Percentiles rank a stretch among this genome's conserved stretches.
Conservation (phyloP, 805 yeast genomes). For the Pichia rugopelliculosa region DNA sequence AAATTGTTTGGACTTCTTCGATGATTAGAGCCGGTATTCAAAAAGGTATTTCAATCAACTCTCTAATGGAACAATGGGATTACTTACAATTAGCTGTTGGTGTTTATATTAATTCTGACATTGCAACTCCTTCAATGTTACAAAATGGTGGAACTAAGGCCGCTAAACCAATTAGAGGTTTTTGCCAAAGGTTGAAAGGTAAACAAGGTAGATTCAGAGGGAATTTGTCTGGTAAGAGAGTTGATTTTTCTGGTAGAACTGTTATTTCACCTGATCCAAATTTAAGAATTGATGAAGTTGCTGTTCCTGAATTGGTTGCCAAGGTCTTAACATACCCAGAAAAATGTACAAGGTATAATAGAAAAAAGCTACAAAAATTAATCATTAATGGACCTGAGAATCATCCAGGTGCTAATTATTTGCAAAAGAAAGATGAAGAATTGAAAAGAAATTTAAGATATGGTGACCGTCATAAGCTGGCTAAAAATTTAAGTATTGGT, state of each 20-base stretch:
- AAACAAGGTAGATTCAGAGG: constrained; percentile 99
- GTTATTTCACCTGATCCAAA: constrained; percentile 99
- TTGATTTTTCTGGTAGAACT: constrained; percentile 95
- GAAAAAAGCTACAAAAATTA: constrained; percentile 64
- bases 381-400: constrained; percentile 77
- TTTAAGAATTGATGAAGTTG: constrained; percentile 89
- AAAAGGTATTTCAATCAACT: constrained; percentile 87
- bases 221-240: constrained; percentile 95
- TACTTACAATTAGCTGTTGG: constrained; percentile 92
- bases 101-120: constrained; percentile 94
- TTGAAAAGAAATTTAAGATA: constrained; percentile 83
- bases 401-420: constrained; percentile 96
- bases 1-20: constrained; percentile 94
- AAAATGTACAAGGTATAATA: constrained; percentile 82
- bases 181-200: constrained; percentile 96
- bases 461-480: constrained; percentile 76
- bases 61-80: constrained; percentile 99
- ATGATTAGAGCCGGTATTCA: constrained; percentile 91
- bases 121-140: constrained; percentile 70
- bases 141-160: constrained; percentile 53
- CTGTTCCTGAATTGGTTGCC: constrained; percentile 96
- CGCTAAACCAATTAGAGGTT: constrained; percentile 82
- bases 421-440: constrained; percentile 73
- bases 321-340: constrained; percentile 95
- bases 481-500: constrained; percentile 72